Base-by-base conservation (phyloP, 2,329 filamentous ascomycete species). In the Penicillium nordicum region DNA sequence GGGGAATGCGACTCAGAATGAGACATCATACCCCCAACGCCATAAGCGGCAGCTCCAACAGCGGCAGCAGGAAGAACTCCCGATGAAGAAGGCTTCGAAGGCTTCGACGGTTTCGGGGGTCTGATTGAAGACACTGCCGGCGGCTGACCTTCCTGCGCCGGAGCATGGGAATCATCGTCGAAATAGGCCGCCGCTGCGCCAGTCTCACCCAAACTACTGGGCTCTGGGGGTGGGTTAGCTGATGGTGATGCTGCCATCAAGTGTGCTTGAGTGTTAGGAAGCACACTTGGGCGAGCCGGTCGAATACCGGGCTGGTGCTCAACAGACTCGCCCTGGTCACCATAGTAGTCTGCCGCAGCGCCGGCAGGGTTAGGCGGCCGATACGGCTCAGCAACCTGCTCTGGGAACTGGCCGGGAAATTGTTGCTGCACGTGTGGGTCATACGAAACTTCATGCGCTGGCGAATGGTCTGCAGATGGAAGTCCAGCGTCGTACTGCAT, bases 281-380 rank as follows among this genome's bases (percentile, higher is more conserved):
- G 80, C 37, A 85, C 76, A 1, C 79, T 76, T 25, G 82, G 81
- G 32, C 75, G 74, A 16, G 78, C 70, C 7, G 82, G 78, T 42
- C 84, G 77, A 11, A 84, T 76, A n/a, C 85, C 85, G 7, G 85
- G 84, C 67, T 87, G 85, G 12, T 75, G 68, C 10, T 74, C 67
- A 2, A 87, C 84, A 18, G 82, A 85, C 66, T 86, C 75, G 11
- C 84, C 84, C 63, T 84, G 79, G 66, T 87, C 84, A 42, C 80
- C 78, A 67, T 87, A 87, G 68, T 85, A 87, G 34, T 85, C 83
- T 16, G 85, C 79, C 6, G 83, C 83, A 36, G 78, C 76, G 32
- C 84, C 85, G 51, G 78, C 78, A 21, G 77, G 75, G 40, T 77
- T 68, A 54, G 74, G 72, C 51, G 78, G 78, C 52, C 75, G 71